Evolutionary conservation across 2,329 filamentous ascomycete species (phyloP).

Genomic region (Bipolaris cookei): DNA sequence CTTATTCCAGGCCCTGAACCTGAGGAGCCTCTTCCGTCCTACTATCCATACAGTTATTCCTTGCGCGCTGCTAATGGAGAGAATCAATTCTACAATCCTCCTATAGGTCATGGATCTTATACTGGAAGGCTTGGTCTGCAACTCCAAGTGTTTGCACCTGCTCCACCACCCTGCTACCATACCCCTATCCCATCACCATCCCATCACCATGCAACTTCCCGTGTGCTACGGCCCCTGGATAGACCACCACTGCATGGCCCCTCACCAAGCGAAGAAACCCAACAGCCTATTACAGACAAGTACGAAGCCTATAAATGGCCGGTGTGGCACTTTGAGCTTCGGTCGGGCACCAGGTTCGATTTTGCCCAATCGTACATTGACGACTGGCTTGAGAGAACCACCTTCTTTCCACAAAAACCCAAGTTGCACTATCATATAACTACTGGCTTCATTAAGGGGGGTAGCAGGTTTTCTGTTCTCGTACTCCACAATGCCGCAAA

Average conservation of each 20-base stretch:
- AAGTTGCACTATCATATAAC: conserved; percentile 26
- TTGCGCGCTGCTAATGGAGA: neutral
- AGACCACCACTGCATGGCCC: neutral
- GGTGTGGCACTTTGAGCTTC: conserved; percentile 28
- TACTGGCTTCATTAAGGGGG: conserved; percentile 34
- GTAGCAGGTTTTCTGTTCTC: conserved; percentile 27
- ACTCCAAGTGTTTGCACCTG: neutral
- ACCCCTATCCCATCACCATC: too few species aligned
- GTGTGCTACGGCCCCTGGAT: too few species aligned
- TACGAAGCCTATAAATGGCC: conserved; percentile 36
- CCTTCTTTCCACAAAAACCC: conserved; percentile 11
- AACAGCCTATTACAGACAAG: conserved; percentile 24
- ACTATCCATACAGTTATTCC: neutral
- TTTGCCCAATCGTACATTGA: conserved; percentile 22
- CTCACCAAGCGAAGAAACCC: neutral
- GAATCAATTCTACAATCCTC: neutral
- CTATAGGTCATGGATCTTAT: neutral
- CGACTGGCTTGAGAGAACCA: conserved; percentile 12
- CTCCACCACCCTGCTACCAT: too few species aligned
- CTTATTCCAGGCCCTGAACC: neutral
- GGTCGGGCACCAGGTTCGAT: conserved; percentile 10
- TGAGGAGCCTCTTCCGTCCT: neutral
- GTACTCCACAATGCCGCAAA: conserved; percentile 38
- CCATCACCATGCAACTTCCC: too few species aligned
- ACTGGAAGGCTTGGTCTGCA: neutral